Evolutionary conservation across 768 basidiomycete genomes (phyloP), one percentile per base, ranked within the genome.

Genomic region (Leccinum truebloodii): DNA sequence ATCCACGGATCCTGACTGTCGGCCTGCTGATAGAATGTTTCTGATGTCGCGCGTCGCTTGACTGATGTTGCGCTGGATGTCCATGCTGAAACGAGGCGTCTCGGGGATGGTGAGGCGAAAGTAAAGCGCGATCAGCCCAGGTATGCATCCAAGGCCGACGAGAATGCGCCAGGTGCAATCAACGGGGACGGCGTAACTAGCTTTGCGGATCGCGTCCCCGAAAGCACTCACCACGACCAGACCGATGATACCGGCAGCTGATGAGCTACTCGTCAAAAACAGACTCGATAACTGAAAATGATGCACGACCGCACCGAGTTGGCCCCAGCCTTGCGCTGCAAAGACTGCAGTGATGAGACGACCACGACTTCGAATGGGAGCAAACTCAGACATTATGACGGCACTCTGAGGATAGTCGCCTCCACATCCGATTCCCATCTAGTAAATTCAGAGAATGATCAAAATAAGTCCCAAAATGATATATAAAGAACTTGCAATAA

Each of bases 81-180:
- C 93, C 89, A 95, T 92, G 61, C 92, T 95, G 75, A 82, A 87
- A 63, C 94, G 92, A 30, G 94, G 94, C 1, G 93, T 94, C 74
- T 95, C 93, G 13, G 92, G 92, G 69, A 95, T 93, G 32, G 93
- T 94, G 44, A 94, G 80, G 68, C 94, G 91, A 86, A 90, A 93
- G 79, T 92, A 95, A 55, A 92, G 83, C 16, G 91, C 91, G 54
- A 93, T 72, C 48, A 80, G 77, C 54, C 85, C 94, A 44, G 94
- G 92, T 49, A 96, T 76, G 60, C 87, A 89, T 46, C 94, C 94
- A 48, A 95, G 77, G 65, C 94, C 94, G 73, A 95, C 89, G 68
- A 95, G 80, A 52, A 95, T 77, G 67, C 94, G 88, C 94, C 94
- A 95, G 73, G 83, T 81, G 69, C 76, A 82, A 74, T 96, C 94